Percentiles rank a stretch among this genome's conserved stretches.
Evolutionary conservation across 2,329 filamentous ascomycete genomes (phyloP).

Genomic region (Ramularia collo-cygni): DNA sequence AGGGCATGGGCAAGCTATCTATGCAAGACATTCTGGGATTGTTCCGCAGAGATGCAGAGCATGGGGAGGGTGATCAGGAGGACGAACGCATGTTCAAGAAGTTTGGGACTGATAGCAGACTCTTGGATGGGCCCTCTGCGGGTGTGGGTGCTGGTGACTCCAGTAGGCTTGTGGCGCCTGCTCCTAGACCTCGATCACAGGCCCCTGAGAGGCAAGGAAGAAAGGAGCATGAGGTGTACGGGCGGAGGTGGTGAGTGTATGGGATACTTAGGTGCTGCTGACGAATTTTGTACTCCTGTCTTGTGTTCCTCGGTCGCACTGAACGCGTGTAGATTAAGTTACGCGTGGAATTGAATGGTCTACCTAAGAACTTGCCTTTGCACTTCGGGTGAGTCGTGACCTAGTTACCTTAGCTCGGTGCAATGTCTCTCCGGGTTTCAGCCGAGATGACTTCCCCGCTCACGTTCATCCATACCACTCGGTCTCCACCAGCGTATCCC

Average conservation of each 20-base stretch:
- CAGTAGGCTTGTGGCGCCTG: slow-evolving; percentile 7
- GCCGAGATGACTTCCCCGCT: too few species aligned
- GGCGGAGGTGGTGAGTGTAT: slow-evolving; percentile 26
- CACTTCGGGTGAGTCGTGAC: too few species aligned
- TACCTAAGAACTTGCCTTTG: too few species aligned
- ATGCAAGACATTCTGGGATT: slow-evolving; percentile 90
- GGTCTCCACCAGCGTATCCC: too few species aligned
- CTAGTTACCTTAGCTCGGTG: too few species aligned
- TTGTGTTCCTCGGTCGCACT: too few species aligned
- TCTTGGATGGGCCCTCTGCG: slow-evolving; percentile 27
- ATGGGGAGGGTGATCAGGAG: slow-evolving; percentile 31
- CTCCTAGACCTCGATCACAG: slow-evolving; percentile 11
- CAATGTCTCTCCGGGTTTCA: too few species aligned
- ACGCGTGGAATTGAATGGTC: too few species aligned
- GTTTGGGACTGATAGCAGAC: slow-evolving; percentile 27
- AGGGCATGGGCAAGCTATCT: slow-evolving; percentile 73
- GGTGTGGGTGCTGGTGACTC: slow-evolving; percentile 2
- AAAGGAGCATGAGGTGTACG: slow-evolving; percentile 32
- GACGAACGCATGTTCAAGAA: slow-evolving; percentile 36
- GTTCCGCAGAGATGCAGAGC: slow-evolving; percentile 65
- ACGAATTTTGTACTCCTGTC: background rate
- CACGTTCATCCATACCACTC: too few species aligned
- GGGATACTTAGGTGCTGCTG: background rate
- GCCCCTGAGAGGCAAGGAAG: slow-evolving; percentile 15
- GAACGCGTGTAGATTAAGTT: too few species aligned